Percentiles rank a stretch among this genome's conserved stretches.
Evolutionary conservation across 371 early-diverging fungal genomes (phyloP).

Genomic region (Nematocida displodere): DNA sequence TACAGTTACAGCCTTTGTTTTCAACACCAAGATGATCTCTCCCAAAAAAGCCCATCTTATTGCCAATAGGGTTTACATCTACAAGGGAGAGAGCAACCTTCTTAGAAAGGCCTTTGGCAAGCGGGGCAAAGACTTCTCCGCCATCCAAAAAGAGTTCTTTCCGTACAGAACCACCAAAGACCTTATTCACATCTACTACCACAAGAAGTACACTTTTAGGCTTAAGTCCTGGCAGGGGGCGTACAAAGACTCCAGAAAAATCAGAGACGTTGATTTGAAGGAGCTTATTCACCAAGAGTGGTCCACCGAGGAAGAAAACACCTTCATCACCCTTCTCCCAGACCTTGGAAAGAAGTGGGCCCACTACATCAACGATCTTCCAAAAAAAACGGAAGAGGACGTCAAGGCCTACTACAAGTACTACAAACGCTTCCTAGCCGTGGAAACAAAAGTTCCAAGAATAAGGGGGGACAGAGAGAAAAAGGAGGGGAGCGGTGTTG

Average conservation of each 20-base stretch:
- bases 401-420: slow-evolving; percentile 56
- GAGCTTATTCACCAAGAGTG: slow-evolving; percentile 48
- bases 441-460: neutral
- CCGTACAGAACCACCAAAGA: slow-evolving; percentile 28
- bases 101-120: slow-evolving; percentile 31
- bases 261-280: slow-evolving; percentile 52
- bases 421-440: slow-evolving; percentile 40
- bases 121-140: slow-evolving; percentile 49
- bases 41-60: neutral
- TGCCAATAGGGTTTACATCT: neutral
- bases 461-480: slow-evolving; percentile 5
- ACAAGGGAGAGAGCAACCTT: slow-evolving; percentile 29
- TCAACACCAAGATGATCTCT: neutral
- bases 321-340: slow-evolving; percentile 26
- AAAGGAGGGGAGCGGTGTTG: neutral
- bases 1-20: neutral
- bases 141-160: slow-evolving; percentile 15
- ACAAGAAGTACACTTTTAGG: slow-evolving; percentile 50
- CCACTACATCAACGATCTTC: slow-evolving; percentile 33
- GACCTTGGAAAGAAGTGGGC: slow-evolving; percentile 46
- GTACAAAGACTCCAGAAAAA: slow-evolving; percentile 48
- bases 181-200: slow-evolving; percentile 52
- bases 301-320: slow-evolving; percentile 51
- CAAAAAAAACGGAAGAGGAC: slow-evolving; percentile 54
- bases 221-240: slow-evolving; percentile 33